Conservation (phyloP, 371 early-diverging fungal genomes). For the Homolaphlyctis polyrhiza region DNA sequence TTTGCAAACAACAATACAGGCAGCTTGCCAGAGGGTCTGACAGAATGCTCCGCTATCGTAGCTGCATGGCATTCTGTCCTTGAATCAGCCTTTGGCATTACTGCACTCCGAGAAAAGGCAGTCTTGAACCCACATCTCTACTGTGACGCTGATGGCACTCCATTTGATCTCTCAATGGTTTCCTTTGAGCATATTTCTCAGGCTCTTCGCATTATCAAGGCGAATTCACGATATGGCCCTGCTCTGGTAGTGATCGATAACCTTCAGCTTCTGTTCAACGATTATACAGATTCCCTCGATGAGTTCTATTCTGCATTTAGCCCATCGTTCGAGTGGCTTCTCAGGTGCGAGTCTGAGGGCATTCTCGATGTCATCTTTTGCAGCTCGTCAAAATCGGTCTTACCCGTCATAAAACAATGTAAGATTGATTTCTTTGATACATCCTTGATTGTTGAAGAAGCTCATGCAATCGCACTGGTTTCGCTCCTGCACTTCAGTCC, state of each 20-base stretch:
- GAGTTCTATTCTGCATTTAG: constrained; percentile 28
- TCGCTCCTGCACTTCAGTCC: constrained; percentile 7
- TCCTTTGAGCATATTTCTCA: constrained; percentile 19
- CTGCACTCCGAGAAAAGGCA: neutral
- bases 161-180: neutral
- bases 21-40: neutral
- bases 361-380: constrained; percentile 31
- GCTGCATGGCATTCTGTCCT: constrained; percentile 5
- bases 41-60: neutral
- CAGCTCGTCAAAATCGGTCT: constrained; percentile 26
- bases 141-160: constrained; percentile 8
- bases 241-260: constrained; percentile 29
- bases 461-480: neutral
- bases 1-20: neutral
- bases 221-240: constrained; percentile 14
- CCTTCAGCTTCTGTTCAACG: constrained; percentile 27
- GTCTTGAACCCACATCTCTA: no score
- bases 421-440: constrained; percentile 3
- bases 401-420: constrained; percentile 24
- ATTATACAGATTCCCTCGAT: constrained; percentile 10
- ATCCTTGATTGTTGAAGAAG: neutral
- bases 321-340: constrained; percentile 28
- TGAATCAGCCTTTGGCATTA: constrained; percentile 1
- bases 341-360: constrained; percentile 24
- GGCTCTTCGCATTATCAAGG: constrained; percentile 25